phyloP scores from a whole-genome alignment of 1,284 basidiomycete genomes.

The Meira miltonrushii region DNA sequence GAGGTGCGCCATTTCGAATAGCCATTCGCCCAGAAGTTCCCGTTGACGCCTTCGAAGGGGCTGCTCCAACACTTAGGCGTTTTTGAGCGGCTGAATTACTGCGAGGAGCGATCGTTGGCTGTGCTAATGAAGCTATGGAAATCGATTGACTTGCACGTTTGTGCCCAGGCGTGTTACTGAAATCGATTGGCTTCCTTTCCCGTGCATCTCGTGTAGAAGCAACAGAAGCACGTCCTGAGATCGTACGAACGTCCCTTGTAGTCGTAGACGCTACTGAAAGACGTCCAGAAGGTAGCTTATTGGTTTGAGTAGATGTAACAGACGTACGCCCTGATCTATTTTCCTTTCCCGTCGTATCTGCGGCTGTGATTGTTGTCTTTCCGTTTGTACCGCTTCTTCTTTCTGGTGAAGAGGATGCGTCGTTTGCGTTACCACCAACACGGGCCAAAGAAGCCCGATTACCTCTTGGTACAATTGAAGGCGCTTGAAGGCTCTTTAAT shows the following conservation, averaged over 20 bases:
- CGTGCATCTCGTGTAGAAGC: neutral
- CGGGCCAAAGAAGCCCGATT: slow-evolving; percentile 12
- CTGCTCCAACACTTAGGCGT: slow-evolving; percentile 12
- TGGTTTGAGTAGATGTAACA: neutral
- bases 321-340: neutral
- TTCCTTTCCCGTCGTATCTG: neutral
- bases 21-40: neutral
- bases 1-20: slow-evolving; percentile 4
- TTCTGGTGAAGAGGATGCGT: neutral
- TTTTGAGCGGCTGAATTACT: slow-evolving; percentile 15
- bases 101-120: slow-evolving; percentile 23
- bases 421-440: slow-evolving; percentile 6
- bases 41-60: neutral
- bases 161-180: slow-evolving; percentile 29
- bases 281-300: neutral
- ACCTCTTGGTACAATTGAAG: slow-evolving; percentile 8
- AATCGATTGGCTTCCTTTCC: slow-evolving; percentile 21
- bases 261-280: neutral
- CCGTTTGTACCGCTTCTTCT: too few species aligned
- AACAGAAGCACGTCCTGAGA: too few species aligned
- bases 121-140: slow-evolving; percentile 21
- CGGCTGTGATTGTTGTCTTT: too few species aligned
- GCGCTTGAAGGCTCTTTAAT: slow-evolving; percentile 15
- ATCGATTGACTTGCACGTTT: slow-evolving; percentile 20
- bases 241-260: too few species aligned